Evolutionary conservation across 208 protist species (phyloP).

Genomic region (Acanthamoeba royreba): DNA sequence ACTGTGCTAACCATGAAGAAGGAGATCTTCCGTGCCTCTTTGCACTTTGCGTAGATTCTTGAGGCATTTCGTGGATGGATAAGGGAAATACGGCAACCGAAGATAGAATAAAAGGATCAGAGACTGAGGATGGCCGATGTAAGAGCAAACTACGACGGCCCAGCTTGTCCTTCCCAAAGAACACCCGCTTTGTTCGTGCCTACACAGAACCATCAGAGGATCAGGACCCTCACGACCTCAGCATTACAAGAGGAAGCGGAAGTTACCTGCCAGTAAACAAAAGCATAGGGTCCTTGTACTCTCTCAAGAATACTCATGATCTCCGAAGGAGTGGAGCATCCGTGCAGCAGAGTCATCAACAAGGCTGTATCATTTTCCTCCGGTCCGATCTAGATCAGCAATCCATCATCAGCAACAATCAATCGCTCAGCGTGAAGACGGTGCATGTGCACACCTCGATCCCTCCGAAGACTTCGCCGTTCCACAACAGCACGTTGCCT

Average conservation of each 20-base stretch:
- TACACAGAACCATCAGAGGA: background rate
- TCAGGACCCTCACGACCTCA: background rate
- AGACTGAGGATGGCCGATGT: background rate
- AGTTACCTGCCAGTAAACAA: constrained; percentile 47
- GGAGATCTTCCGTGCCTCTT: no score
- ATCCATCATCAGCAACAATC: no score
- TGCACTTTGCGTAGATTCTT: no score
- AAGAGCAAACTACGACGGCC: constrained; percentile 60
- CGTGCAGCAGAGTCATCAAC: background rate
- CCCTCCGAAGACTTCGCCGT: constrained; percentile 47
- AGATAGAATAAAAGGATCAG: constrained; percentile 34
- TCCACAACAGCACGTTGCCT: constrained; percentile 34
- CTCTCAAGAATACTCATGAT: background rate
- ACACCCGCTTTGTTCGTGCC: background rate
- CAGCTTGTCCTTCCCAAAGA: constrained; percentile 55
- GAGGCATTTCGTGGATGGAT: background rate
- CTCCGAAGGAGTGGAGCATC: background rate
- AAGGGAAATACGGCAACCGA: constrained; percentile 12
- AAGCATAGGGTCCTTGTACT: background rate
- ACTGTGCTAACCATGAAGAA: no score
- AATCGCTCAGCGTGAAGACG: no score
- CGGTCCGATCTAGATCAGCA: background rate
- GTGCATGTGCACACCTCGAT: background rate
- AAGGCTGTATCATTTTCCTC: constrained; percentile 14
- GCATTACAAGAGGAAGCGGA: no score